phyloP scores from a whole-genome alignment of 495 filamentous ascomycete species.

The Trichoderma erinaceum region DNA sequence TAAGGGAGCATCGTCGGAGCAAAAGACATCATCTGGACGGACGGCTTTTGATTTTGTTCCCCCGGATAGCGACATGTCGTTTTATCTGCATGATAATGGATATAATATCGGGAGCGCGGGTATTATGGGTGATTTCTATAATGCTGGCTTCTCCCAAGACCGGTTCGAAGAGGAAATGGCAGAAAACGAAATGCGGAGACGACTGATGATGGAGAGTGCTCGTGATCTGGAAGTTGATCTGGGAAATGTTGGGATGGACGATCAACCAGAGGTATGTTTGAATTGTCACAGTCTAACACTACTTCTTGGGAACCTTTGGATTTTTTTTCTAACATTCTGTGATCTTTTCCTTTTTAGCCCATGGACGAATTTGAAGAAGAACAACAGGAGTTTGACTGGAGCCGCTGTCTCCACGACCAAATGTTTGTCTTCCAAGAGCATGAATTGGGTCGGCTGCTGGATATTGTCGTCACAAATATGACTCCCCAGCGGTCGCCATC shows the following conservation, averaged over 20 bases:
- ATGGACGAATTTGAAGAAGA: slow-evolving; percentile 83
- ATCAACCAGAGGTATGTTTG: slow-evolving; percentile 66
- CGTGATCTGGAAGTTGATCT: slow-evolving; percentile 95
- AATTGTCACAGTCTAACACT: slow-evolving; percentile 7
- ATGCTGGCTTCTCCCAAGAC: slow-evolving; percentile 84
- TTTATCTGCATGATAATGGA: slow-evolving; percentile 87
- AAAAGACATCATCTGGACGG: slow-evolving; percentile 86
- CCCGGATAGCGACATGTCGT: slow-evolving; percentile 91
- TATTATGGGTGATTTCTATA: slow-evolving; percentile 95
- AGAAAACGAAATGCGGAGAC: slow-evolving; percentile 88
- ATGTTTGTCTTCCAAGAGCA: slow-evolving; percentile 99
- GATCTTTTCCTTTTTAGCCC: slow-evolving; percentile 41
- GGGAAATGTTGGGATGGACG: slow-evolving; percentile 91
- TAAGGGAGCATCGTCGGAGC: slow-evolving; percentile 88
- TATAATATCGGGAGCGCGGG: slow-evolving; percentile 82
- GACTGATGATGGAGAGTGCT: slow-evolving; percentile 99
- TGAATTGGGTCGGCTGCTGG: slow-evolving; percentile 81
- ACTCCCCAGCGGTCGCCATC: slow-evolving; percentile 89
- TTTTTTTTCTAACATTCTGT: not conserved
- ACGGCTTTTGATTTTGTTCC: slow-evolving; percentile 96
- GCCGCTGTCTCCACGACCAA: slow-evolving; percentile 89
- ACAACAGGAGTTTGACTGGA: slow-evolving; percentile 95
- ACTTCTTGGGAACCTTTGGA: not conserved
- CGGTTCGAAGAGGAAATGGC: slow-evolving; percentile 95
- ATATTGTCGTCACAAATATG: slow-evolving; percentile 98